A percentile compares a stretch with the other conserved stretches of the same genome.
Conservation (phyloP, 2,329 filamentous ascomycete species). For the Fusarium goolgardi region DNA sequence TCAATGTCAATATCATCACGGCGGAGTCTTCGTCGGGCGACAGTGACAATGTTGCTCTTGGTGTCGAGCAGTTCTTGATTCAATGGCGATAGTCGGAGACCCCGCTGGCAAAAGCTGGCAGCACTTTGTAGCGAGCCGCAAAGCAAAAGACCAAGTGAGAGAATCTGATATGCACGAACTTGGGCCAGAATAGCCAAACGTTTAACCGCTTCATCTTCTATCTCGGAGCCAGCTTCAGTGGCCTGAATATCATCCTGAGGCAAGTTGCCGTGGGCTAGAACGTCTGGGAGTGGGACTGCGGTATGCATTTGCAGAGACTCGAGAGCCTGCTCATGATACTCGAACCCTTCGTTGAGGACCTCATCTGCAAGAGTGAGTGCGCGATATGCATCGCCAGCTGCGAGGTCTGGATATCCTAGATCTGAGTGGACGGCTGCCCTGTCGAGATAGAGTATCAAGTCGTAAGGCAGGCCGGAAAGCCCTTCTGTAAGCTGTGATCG, state of each 20-base stretch:
- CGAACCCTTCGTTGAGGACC: slow-evolving; percentile 79
- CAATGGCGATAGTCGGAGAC: slow-evolving; percentile 64
- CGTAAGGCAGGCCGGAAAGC: slow-evolving; percentile 66
- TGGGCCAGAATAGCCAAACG: slow-evolving; percentile 63
- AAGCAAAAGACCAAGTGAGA: slow-evolving; percentile 69
- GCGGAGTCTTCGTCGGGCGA: slow-evolving; percentile 62
- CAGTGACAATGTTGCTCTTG: slow-evolving; percentile 64
- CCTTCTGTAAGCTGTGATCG: slow-evolving; percentile 68
- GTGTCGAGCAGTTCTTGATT: slow-evolving; percentile 68
- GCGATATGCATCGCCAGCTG: slow-evolving; percentile 88
- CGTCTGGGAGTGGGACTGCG: slow-evolving; percentile 55
- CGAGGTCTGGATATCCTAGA: slow-evolving; percentile 89
- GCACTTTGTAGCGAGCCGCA: slow-evolving; percentile 77
- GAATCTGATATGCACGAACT: slow-evolving; percentile 68
- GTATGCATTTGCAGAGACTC: slow-evolving; percentile 59
- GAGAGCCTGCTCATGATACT: slow-evolving; percentile 79
- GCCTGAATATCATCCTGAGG: slow-evolving; percentile 51
- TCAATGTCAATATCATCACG: slow-evolving; percentile 60
- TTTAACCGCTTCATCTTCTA: slow-evolving; percentile 50
- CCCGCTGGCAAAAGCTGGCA: slow-evolving; percentile 72
- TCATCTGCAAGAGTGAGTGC: slow-evolving; percentile 90
- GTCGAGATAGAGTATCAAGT: slow-evolving; percentile 73
- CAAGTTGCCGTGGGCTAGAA: slow-evolving; percentile 60
- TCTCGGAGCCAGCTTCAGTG: slow-evolving; percentile 50
- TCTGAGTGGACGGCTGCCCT: slow-evolving; percentile 77